These are phyloP conservation scores for Populus simonii DNA, from an alignment of 345 rosid species.

Conservation along the genomic window DNA sequence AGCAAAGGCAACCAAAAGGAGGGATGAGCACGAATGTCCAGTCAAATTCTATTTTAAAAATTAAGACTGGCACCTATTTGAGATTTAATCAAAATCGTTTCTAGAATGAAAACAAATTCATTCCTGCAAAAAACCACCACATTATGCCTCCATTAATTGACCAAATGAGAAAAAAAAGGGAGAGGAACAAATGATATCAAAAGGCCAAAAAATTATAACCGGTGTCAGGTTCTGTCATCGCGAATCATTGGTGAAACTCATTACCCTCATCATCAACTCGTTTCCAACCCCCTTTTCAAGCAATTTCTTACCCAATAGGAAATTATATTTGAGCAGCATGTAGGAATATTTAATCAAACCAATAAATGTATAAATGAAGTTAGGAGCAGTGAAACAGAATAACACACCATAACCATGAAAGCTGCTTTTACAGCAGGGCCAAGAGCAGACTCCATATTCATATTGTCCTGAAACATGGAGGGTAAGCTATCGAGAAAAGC, in stretches of 20 bases:
- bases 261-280: neutral
- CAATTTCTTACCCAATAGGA: neutral
- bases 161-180: neutral
- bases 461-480: conserved; percentile 84
- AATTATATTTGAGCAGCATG: neutral
- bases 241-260: neutral
- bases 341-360: neutral
- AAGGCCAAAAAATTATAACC: neutral
- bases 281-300: neutral
- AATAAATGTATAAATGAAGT: neutral
- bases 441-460: conserved; percentile 94
- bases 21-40: neutral
- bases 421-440: conserved; percentile 98
- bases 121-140: neutral
- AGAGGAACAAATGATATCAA: neutral
- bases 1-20: neutral
- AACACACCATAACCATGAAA: conserved; percentile 89
- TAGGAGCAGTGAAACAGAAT: conserved; percentile 2
- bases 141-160: neutral
- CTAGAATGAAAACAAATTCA: neutral
- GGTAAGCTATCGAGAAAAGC: conserved; percentile 91
- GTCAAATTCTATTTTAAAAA: neutral
- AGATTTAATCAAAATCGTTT: neutral
- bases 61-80: neutral
- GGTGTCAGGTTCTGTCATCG: neutral